Base-by-base conservation (phyloP, 2,329 filamentous ascomycete species). In the Xylaria sp. region DNA sequence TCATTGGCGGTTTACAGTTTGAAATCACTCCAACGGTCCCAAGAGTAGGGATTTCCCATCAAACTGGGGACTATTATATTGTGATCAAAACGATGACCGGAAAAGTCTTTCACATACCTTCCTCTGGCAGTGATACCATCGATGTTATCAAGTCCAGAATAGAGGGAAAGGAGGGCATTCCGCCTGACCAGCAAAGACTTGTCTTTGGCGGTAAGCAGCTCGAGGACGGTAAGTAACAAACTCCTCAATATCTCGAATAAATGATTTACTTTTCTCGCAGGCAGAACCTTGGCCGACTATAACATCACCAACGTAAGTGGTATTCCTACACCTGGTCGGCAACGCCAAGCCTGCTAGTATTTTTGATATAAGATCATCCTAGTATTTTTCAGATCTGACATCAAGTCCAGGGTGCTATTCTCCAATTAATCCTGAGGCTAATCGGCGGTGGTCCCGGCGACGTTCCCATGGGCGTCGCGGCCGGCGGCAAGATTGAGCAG, bases 1-100 rank as follows among this genome's bases (percentile, higher is more conserved):
- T 57, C 2, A 56, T 70, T 4, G 72, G 73, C 16, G 76, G 76
- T 2, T 53, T 81, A 2, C 77, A 77, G 50, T 66, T 81, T 38
- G 76, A 79, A 51, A 68, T 81, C 18, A 74, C 69, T 0, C 73
- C 71, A 1, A 39, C 43, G 9, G 17, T 53, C 17, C 50, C 56
- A 1, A 13, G 19, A 39, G 19, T 21, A n/a, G 24, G 1, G 2
- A n/a, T 2, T n/a, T 9, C 24, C 9, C 24, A 26, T 9, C 24
- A 5, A 9, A 9, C 5, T 6, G 9, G 9, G 29, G 9, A 34
- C 29, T 34, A 11, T 19, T 38, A 19, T 8, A 21, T 50, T 4
- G 54, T 50, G 11, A 13, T 44, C 13, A 46, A 21, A 9, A 48
- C 26, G 19, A 7, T 39, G 8, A 26, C 39, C 1, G 50, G 29